Base-by-base conservation (phyloP, 352 stramenopile species). In the Blastocystis hominis region DNA sequence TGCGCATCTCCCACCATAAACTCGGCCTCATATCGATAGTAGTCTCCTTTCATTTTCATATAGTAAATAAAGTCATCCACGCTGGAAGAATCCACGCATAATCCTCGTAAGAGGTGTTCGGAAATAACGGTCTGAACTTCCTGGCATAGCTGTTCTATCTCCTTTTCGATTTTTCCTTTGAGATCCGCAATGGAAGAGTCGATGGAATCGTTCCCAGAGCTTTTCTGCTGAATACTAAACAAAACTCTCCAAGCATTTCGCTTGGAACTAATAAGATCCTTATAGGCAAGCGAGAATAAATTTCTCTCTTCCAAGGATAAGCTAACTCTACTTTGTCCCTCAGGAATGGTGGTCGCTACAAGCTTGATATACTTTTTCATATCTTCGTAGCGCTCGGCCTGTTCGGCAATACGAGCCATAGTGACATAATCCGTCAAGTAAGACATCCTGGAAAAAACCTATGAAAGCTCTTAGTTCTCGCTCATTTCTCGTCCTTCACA, bases 41-140 rank as follows among this genome's bases (percentile, higher is more conserved):
- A 99, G 92, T 99, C 96, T 75, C 96, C 96, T 93, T 98, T 98
- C 95, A 98, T 99, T 93, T 99, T 99, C 94, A 98, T 98, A 94
- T 98, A 98, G 90, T 98, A 99, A 17, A 99, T 95, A 92, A 98
- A 98, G 91, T 94, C 95, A 90, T 99, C 96, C 88, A 98, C 94
- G 44, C 92, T 95, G 9, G 54, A 75, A 56, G 81, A 62, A 42
- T 81, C 86, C 13, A 61, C 20, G 17, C 40, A 36, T 9, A 47
- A 47, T 30, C 72, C 62, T 36, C 55, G 47, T 91, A 98, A 98
- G 78, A 99, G 91, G 89, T 96, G 94, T 78, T 97, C 94, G 89
- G 98, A 94, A 75, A 99, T 98, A 91, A 98, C 98, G 59, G 91
- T 92, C 69, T 98, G 92, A 81, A 98, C 98, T 89, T 98, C 94